Evolutionary conservation across 495 filamentous ascomycete genomes (phyloP).

Genomic region (Penicillium desertorum): DNA sequence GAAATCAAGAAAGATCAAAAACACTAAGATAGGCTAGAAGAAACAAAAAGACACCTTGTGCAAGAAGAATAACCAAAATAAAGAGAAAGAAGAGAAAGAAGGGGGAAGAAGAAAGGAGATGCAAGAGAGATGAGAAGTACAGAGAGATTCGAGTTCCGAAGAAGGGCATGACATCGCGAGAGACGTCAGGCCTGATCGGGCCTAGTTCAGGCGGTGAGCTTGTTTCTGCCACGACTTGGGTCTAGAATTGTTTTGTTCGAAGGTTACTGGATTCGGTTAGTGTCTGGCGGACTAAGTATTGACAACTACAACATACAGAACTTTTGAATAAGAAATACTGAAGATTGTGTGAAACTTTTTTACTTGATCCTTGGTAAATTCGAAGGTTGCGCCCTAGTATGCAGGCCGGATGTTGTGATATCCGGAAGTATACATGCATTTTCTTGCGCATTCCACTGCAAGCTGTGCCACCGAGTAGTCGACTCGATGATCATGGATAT

Average conservation of each 20-base stretch:
- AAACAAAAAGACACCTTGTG: constrained; percentile 9
- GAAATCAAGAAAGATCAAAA: constrained; percentile 4
- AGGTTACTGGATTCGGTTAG: constrained; percentile 8
- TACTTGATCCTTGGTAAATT: neutral
- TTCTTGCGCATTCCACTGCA: constrained; percentile 1
- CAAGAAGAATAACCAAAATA: neutral
- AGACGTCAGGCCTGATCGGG: constrained; percentile 35
- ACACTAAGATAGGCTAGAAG: neutral
- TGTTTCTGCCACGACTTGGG: constrained; percentile 23
- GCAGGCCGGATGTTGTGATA: constrained; percentile 10
- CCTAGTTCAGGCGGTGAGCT: constrained; percentile 27
- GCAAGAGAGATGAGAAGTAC: constrained; percentile 22
- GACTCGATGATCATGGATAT: neutral
- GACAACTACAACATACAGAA: neutral
- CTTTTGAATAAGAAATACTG: neutral
- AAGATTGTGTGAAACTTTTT: neutral
- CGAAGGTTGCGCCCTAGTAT: neutral
- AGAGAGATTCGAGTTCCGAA: constrained; percentile 16
- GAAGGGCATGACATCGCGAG: constrained; percentile 34
- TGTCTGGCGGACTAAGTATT: neutral
- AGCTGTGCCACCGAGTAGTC: constrained; percentile 6
- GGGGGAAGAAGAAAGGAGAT: constrained; percentile 23
- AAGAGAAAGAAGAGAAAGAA: constrained; percentile 22
- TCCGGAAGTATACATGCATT: constrained; percentile 11
- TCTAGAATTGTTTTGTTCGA: constrained; percentile 8